Evolutionary conservation across 371 early-diverging fungal species (phyloP).

Genomic region (Mortierella sp.): DNA sequence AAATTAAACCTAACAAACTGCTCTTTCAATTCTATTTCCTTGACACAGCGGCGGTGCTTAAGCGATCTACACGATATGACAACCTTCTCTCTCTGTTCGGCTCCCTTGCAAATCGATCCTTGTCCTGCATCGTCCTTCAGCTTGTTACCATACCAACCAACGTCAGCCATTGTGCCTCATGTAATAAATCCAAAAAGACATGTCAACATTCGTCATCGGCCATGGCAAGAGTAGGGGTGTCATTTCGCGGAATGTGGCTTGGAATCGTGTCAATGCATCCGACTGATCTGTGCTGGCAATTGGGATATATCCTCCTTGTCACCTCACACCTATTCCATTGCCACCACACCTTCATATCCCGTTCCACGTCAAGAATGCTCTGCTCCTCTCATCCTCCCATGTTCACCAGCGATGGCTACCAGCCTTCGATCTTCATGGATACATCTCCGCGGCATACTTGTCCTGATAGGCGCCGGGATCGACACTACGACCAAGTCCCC

Average conservation of each 20-base stretch:
- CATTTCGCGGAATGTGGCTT: no score
- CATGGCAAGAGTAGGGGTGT: no score
- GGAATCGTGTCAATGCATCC: no score
- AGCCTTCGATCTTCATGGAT: slow-evolving; percentile 42
- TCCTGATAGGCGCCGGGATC: background rate
- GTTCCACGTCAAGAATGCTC: slow-evolving; percentile 8
- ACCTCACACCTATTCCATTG: no score
- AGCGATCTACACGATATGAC: slow-evolving; percentile 24
- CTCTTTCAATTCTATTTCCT: no score
- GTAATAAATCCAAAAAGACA: slow-evolving; percentile 20
- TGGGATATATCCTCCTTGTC: no score
- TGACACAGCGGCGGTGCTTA: slow-evolving; percentile 56
- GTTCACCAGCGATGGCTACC: slow-evolving; percentile 39
- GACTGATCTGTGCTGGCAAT: no score
- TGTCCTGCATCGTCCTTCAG: slow-evolving; percentile 2
- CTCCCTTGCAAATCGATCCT: background rate
- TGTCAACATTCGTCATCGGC: no score
- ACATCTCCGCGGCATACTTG: slow-evolving; percentile 1
- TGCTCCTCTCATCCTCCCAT: slow-evolving; percentile 23
- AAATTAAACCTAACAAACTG: no score
- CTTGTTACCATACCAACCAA: slow-evolving; percentile 13
- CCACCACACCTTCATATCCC: background rate
- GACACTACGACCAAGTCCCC: background rate
- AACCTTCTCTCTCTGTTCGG: slow-evolving; percentile 4
- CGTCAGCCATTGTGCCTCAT: background rate